Conservation (phyloP, 352 stramenopile genomes). For the Phytophthora hybrid region DNA sequence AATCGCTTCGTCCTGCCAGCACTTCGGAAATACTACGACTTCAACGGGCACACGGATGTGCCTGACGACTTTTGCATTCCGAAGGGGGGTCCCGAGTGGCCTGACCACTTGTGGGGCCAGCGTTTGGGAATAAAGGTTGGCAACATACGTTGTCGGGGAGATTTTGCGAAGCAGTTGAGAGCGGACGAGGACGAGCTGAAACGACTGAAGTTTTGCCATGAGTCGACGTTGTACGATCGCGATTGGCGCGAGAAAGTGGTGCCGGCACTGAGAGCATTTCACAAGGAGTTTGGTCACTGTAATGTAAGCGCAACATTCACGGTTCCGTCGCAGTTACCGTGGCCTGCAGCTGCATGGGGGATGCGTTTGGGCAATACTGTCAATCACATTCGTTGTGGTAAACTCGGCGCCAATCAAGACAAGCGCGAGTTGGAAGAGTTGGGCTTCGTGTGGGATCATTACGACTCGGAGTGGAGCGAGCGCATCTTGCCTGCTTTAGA, state of each 20-base stretch:
- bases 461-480: neutral
- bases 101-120: constrained; percentile 28
- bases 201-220: constrained; percentile 44
- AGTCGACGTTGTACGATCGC: constrained; percentile 33
- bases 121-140: constrained; percentile 29
- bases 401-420: too few relatives aligned
- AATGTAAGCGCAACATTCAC: too few relatives aligned
- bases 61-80: constrained; percentile 31
- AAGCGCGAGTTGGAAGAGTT: too few relatives aligned
- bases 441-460: neutral
- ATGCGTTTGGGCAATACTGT: too few relatives aligned
- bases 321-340: too few relatives aligned
- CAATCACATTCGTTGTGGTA: too few relatives aligned
- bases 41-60: constrained; percentile 44
- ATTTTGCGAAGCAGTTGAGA: constrained; percentile 25
- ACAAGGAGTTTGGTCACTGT: too few relatives aligned
- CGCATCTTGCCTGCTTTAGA: neutral
- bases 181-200: constrained; percentile 35
- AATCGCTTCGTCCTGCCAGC: constrained; percentile 18
- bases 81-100: constrained; percentile 18
- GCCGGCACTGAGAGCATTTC: constrained; percentile 41
- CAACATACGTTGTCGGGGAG: too few relatives aligned
- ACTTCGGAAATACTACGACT: constrained; percentile 9
- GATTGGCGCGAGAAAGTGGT: constrained; percentile 54
- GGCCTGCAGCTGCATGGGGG: too few relatives aligned